Conservation (phyloP, 345 rosid genomes). For the Salix koriyanagi region DNA sequence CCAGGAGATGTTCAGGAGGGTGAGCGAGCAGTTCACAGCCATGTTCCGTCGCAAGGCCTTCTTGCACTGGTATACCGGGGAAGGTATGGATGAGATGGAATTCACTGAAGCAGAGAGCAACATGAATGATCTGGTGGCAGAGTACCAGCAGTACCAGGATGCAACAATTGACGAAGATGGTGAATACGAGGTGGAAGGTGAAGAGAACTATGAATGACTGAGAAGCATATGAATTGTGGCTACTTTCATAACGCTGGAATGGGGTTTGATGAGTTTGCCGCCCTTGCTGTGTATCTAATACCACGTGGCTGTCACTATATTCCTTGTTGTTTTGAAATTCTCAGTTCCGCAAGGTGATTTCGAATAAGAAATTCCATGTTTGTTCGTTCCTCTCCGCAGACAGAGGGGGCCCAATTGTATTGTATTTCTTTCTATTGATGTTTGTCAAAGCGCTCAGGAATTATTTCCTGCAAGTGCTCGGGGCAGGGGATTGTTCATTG, state of each 20-base stretch:
- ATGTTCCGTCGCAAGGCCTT: slow-evolving; percentile 97
- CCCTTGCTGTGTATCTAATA: slow-evolving; percentile 5
- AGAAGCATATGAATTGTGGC: background rate
- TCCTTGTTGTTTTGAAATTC: background rate
- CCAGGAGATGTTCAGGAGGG: slow-evolving; percentile 98
- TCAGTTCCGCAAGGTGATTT: slow-evolving; percentile 4
- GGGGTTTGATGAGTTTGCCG: slow-evolving; percentile 7
- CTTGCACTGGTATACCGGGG: slow-evolving; percentile 96
- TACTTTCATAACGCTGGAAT: background rate
- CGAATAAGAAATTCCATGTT: slow-evolving; percentile 14
- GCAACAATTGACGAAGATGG: slow-evolving; percentile 88
- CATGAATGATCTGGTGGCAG: slow-evolving; percentile 94
- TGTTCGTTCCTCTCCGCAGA: background rate
- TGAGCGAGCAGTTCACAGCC: slow-evolving; percentile 96
- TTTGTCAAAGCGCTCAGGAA: background rate
- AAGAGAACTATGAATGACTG: slow-evolving; percentile 38
- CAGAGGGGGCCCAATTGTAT: background rate
- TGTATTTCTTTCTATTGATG: background rate
- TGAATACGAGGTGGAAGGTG: slow-evolving; percentile 59
- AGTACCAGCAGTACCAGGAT: slow-evolving; percentile 94
- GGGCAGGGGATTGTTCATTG: background rate
- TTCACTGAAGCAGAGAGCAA: slow-evolving; percentile 97
- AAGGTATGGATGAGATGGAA: slow-evolving; percentile 99
- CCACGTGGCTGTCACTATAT: slow-evolving; percentile 8
- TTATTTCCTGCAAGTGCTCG: background rate